Evolutionary conservation across 139 green algal genomes (phyloP).

Genomic region (Zygnema cylindricum): DNA sequence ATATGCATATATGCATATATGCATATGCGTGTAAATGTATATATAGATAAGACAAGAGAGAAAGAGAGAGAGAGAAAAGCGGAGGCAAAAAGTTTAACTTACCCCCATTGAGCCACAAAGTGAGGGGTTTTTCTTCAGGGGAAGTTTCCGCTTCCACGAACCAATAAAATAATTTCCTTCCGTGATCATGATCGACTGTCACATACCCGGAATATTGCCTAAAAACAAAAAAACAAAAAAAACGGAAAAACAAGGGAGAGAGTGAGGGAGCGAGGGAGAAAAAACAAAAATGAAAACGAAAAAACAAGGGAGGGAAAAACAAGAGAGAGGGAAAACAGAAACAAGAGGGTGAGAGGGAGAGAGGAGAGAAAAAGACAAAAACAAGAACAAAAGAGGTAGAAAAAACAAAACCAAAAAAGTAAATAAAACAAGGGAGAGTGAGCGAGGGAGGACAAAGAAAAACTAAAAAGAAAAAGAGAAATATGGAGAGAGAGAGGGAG

Average conservation of each 20-base stretch:
- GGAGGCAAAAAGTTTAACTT: neutral
- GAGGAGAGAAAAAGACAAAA: neutral
- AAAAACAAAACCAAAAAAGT: neutral
- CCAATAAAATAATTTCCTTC: slow-evolving; percentile 64
- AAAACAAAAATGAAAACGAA: neutral
- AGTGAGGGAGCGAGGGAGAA: neutral
- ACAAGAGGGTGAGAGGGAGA: neutral
- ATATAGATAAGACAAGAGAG: too few species aligned
- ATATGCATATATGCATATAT: too few species aligned
- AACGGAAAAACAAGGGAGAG: neutral
- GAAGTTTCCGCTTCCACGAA: slow-evolving; percentile 25
- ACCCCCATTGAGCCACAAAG: slow-evolving; percentile 58
- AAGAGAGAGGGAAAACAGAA: neutral
- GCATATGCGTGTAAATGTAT: too few species aligned
- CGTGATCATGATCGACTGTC: slow-evolving; percentile 77
- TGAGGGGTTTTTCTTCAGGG: slow-evolving; percentile 40
- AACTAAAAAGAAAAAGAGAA: neutral
- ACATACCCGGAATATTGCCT: slow-evolving; percentile 71
- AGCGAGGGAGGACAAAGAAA: neutral
- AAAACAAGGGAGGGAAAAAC: too few species aligned
- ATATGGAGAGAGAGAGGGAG: neutral
- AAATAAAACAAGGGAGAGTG: neutral
- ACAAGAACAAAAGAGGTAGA: neutral
- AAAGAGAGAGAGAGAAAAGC: too few species aligned
- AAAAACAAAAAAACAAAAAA: too few species aligned